Base-by-base conservation (phyloP, 805 yeast species). In the Candida schatavii region DNA sequence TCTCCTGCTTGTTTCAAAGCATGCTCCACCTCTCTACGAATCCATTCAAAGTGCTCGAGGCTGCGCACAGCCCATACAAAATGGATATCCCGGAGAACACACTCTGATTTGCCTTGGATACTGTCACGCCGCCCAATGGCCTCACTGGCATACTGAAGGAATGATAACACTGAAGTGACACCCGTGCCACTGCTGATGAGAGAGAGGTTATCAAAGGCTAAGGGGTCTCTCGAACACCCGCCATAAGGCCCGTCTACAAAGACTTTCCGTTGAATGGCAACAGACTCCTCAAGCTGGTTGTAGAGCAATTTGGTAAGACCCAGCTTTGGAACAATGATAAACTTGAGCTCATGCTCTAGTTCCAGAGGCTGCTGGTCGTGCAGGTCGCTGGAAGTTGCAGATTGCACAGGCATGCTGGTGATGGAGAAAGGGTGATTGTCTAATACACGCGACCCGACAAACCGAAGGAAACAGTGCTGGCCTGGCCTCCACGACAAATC, bases 341-440 rank as follows among this genome's bases (percentile, higher is more conserved):
- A 61, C 47, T 67, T 71, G 57, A 78, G 51, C 10, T 64, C 62
- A 5, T 53, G 48, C n/a, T n/a, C n/a, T n/a, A n/a, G n/a, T n/a
- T n/a, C n/a, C n/a, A n/a, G n/a, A 2, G 42, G 30, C 2, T 50
- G 50, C 14, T 47, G 56, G 1, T 54, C 52, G n/a, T 39, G 42
- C 5, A 52, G 55, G 10, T 26, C 27, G 18, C 49, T 51, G n/a
- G 61, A 47, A n/a, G n/a, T n/a, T n/a, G n/a, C n/a, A 7, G 10
- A 7, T 11, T 7, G 10, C 10, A 23, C 27, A 11, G 27, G 27
- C 20, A 62, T 47, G 3, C 74, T 68, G 21, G 72, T 46, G 6
- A 77, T 70, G 1, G 82, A 76, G 50, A 78, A 78, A 10, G 83
- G 83, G 56, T 78, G 84, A 46, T 70, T 76, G 45, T 78, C 80